Conservation (phyloP, 371 early-diverging fungal species). For the Mucor indicus region DNA sequence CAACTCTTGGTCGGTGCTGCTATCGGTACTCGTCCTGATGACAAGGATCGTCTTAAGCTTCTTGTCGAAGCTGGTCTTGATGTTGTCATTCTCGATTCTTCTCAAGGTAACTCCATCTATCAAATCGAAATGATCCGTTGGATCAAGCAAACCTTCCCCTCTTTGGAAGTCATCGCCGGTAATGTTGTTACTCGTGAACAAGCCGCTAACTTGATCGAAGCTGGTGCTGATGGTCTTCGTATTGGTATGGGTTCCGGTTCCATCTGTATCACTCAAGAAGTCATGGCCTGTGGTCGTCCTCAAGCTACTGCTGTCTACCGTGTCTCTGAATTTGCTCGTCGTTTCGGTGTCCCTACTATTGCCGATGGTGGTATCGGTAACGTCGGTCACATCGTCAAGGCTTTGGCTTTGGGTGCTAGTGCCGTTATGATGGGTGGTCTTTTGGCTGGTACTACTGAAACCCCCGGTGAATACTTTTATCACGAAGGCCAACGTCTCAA, state of each 20-base stretch:
- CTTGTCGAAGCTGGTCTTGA: constrained; percentile 94
- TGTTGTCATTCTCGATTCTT: constrained; percentile 91
- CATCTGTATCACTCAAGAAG: constrained; percentile 98
- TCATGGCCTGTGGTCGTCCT: constrained; percentile 97
- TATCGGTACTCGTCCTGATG: constrained; percentile 89
- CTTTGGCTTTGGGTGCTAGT: constrained; percentile 90
- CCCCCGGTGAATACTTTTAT: constrained; percentile 97
- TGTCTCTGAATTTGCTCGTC: constrained; percentile 87
- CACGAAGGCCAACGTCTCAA: constrained; percentile 95
- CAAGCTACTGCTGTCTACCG: constrained; percentile 95
- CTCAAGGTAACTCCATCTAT: constrained; percentile 91
- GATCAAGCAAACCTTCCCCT: constrained; percentile 79
- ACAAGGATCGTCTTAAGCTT: constrained; percentile 75
- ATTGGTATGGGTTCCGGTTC: constrained; percentile 97
- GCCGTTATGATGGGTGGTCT: constrained; percentile 98
- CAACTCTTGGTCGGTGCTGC: constrained; percentile 94
- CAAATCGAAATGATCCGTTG: constrained; percentile 94
- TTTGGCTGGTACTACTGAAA: constrained; percentile 93
- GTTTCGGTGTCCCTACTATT: constrained; percentile 93
- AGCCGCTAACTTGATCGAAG: constrained; percentile 86
- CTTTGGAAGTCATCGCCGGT: constrained; percentile 90
- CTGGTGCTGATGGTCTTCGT: constrained; percentile 94
- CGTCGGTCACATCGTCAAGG: constrained; percentile 97
- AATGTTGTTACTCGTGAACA: constrained; percentile 97
- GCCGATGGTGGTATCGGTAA: constrained; percentile 97